Conservation (phyloP, 345 rosid species). For the Isatis tinctoria region DNA sequence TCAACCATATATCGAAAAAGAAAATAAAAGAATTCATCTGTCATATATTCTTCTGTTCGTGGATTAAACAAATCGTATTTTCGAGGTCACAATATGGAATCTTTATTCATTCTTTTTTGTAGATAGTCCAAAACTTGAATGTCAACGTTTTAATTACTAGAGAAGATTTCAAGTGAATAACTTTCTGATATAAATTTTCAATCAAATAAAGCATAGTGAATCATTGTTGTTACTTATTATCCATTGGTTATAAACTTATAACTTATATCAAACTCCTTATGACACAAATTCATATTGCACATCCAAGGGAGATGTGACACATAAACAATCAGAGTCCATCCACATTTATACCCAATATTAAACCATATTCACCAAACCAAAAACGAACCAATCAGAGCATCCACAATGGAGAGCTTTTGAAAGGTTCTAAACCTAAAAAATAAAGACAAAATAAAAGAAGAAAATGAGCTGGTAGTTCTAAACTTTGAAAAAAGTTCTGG, state of each 20-base stretch:
- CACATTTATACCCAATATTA: neutral
- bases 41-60: conserved; percentile 14
- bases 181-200: neutral
- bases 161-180: neutral
- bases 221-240: neutral
- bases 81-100: neutral
- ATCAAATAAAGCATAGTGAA: neutral
- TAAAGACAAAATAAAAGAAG: too few species aligned
- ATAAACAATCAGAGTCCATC: neutral
- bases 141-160: neutral
- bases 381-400: neutral
- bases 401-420: too few species aligned
- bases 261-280: neutral
- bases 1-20: neutral
- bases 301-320: neutral
- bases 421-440: too few species aligned
- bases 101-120: neutral
- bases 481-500: too few species aligned
- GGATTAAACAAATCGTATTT: neutral
- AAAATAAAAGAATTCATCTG: neutral
- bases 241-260: too few species aligned
- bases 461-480: too few species aligned
- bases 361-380: neutral
- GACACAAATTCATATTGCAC: neutral
- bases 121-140: conserved; percentile 21